Base-by-base conservation (phyloP, 257 asterid species). In the Solanum clarkiae region DNA sequence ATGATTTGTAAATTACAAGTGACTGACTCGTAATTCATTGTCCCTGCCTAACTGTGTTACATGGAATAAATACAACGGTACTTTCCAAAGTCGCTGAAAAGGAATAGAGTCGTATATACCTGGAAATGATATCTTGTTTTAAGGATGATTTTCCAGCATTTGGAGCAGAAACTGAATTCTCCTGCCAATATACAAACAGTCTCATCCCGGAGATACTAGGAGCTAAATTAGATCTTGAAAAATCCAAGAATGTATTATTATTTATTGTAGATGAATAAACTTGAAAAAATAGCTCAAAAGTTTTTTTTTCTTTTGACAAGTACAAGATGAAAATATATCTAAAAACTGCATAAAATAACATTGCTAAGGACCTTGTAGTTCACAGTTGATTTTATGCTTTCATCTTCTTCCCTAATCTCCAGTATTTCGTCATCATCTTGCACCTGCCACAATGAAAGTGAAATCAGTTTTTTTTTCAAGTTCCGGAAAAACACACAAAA, bases 361-460 rank as follows among this genome's bases (percentile, higher is more conserved):
- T 24, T 36, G 57, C 40, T 51, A 83, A 77, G 82, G 32, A 94
- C 99, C 97, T 90, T 88, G 80, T 84, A 90, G 84, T 83, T 92
- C 80, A 40, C 80, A 86, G 84, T 57, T 65, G 29, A 82, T 84
- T 87, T 90, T 17, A 79, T 51, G 86, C 24, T 86, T 86, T 88
- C 95, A 86, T 90, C 94, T 84, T 91, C 98, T 87, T 93, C 98
- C 88, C 66, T 93, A 84, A 87, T 84, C 88, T 93, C 98, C 88
- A 87, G 94, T 80, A 90, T 89, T 85, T 91, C 98, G 80, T 92
- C 98, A 83, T 93, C 98, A 70, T 92, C 97, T 87, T 91, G 99
- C 90, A 97, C 93, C 99, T 97, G 90, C 85, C 89, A 88, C 66
- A 77, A 82, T 26, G 65, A 16, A 79, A 79, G 47, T 9, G 47